These are phyloP conservation scores for Batkoa obscura DNA, from an alignment of 371 early-diverging fungal genomes.

Conservation along the genomic window DNA sequence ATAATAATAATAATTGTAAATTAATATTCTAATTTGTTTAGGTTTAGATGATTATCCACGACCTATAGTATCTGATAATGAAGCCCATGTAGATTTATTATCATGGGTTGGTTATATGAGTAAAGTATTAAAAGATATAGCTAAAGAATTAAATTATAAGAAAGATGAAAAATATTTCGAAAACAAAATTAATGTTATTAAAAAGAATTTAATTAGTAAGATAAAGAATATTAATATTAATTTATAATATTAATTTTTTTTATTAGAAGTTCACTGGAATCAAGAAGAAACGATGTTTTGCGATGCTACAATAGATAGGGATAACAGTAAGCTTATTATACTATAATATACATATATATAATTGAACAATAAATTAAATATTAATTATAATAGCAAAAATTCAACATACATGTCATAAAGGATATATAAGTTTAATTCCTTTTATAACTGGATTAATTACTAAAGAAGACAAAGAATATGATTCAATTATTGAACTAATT, in stretches of 20 bases:
- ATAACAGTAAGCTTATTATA: no score
- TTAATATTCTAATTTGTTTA: conserved; percentile 6
- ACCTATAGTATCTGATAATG: conserved; percentile 41
- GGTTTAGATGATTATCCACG: conserved; percentile 94
- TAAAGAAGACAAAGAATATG: conserved; percentile 42
- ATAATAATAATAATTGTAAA: not conserved
- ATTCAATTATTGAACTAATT: conserved; percentile 51
- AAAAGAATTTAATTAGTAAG: conserved; percentile 23
- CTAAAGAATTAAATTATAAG: conserved; percentile 30
- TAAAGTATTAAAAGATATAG: conserved; percentile 41
- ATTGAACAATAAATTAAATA: conserved; percentile 5
- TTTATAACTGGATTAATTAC: conserved; percentile 54
- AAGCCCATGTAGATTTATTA: conserved; percentile 78
- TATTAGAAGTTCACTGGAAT: conserved; percentile 61
- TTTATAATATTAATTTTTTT: not conserved
- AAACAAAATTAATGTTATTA: conserved; percentile 27
- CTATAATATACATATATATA: no score
- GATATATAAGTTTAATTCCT: conserved; percentile 74
- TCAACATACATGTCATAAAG: conserved; percentile 60
- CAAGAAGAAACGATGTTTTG: conserved; percentile 47
- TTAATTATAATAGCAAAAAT: conserved; percentile 15
- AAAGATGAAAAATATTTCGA: conserved; percentile 26
- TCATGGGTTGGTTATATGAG: conserved; percentile 78
- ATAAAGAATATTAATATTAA: not conserved
- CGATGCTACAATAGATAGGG: conserved; percentile 41